Percentiles rank a stretch among this genome's conserved stretches.
phyloP scores from a whole-genome alignment of 2,329 filamentous ascomycete species.

The Lomentospora prolificans region DNA sequence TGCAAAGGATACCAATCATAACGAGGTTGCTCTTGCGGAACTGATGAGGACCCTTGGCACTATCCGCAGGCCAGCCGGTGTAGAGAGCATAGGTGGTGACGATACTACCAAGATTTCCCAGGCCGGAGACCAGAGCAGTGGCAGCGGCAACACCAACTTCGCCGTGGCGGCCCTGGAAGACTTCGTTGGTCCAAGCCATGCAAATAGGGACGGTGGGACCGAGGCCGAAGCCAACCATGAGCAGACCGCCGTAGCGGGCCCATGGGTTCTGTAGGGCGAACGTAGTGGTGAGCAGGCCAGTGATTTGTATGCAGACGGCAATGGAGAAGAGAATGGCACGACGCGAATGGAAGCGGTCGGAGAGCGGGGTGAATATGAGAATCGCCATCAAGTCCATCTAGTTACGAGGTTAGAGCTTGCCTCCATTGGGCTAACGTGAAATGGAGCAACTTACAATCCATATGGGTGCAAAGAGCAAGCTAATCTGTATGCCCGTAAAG shows the following conservation, averaged over 20 bases:
- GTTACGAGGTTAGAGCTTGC: constrained; percentile 12
- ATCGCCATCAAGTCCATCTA: constrained; percentile 85
- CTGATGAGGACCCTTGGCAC: constrained; percentile 54
- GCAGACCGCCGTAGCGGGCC: constrained; percentile 79
- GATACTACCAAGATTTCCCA: constrained; percentile 80
- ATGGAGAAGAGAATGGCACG: constrained; percentile 73
- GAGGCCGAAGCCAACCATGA: constrained; percentile 83
- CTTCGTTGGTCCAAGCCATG: constrained; percentile 88
- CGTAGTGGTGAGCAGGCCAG: constrained; percentile 68
- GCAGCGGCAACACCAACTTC: constrained; percentile 86
- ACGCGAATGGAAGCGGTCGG: constrained; percentile 74
- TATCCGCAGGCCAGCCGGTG: constrained; percentile 74
- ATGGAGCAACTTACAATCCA: constrained; percentile 58
- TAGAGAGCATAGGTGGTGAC: constrained; percentile 85
- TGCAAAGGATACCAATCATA: constrained; percentile 76
- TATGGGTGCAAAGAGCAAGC: constrained; percentile 79
- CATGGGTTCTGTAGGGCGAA: constrained; percentile 63
- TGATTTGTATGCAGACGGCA: constrained; percentile 69
- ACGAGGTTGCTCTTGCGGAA: constrained; percentile 77
- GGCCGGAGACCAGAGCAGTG: constrained; percentile 72
- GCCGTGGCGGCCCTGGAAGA: constrained; percentile 81
- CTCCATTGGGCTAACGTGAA: background rate
- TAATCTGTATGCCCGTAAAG: constrained; percentile 65
- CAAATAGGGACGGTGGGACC: constrained; percentile 86
- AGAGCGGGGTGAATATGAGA: constrained; percentile 72